Evolutionary conservation across 148 eudicot genomes (phyloP), one percentile per base, ranked within the genome.

Genomic region (Euryodendron excelsum): DNA sequence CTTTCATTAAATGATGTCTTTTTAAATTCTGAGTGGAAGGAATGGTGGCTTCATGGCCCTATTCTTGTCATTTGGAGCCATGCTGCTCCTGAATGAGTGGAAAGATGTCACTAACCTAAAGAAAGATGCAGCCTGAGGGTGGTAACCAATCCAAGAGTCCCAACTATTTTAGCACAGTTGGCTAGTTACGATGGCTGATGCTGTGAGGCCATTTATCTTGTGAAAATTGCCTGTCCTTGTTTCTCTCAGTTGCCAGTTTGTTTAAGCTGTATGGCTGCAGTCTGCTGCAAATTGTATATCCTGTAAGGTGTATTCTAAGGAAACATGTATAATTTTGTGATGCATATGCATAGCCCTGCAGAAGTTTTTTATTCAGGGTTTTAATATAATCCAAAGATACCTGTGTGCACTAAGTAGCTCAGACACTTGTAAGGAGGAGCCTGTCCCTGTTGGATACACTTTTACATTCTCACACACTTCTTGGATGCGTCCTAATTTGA

Each of bases 21-120:
- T 61, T 47, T 48, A 45, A 23, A n/a, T 31, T 48, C 17, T 5
- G 4, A 4, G 14, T 5, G 8, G 44, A 2, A 47, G 64, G 39
- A 20, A 68, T 78, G 58, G 44, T 69, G 36, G 44, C 73, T 73
- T 82, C 66, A 39, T 72, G 74, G 55, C 21, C 34, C 77, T 60
- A 28, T 17, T 39, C 34, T 37, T 56, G n/a, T 58, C n/a, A 36
- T 25, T 56, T 33, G n/a, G 21, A 30, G 77, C 36, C 30, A 14
- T 44, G 20, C 13, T 53, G 28, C 27, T 56, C 27, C 23, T 44
- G 18, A 61, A 75, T 41, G 34, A 27, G 27, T 18, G 68, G 45
- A 18, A 59, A 39, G n/a, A 41, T 69, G 33, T 47, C 58, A 61
- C 5, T 5, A 27, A 45, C 20, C 8, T 61, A 31, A 13, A 28